These are phyloP conservation scores for Taiozyma onychis DNA, from an alignment of 1,139 yeast species.

Conservation along the genomic window DNA sequence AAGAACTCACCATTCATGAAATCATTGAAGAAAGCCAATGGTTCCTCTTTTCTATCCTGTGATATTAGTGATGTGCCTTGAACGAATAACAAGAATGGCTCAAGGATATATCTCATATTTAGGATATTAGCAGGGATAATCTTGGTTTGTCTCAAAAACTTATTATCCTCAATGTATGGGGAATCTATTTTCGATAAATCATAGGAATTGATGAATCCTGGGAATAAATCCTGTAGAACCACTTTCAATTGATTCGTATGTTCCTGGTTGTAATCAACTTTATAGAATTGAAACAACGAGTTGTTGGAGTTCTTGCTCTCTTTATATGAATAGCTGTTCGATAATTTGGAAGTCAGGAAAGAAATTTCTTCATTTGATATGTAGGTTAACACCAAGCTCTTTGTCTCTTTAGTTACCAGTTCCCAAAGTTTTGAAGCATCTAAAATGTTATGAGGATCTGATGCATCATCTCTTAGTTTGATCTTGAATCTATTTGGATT, in stretches of 20 bases:
- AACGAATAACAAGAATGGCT: constrained; percentile 45
- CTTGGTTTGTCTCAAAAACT: constrained; percentile 53
- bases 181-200: constrained; percentile 30
- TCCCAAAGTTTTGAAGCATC: constrained; percentile 55
- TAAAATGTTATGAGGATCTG: constrained; percentile 21
- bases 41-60: constrained; percentile 27
- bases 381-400: constrained; percentile 51
- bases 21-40: constrained; percentile 47
- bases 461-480: not conserved
- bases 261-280: constrained; percentile 34
- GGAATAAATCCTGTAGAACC: constrained; percentile 53
- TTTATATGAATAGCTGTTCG: constrained; percentile 1
- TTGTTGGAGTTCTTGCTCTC: constrained; percentile 10
- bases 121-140: constrained; percentile 72
- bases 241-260: constrained; percentile 40
- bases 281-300: constrained; percentile 45
- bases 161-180: constrained; percentile 56
- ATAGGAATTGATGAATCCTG: constrained; percentile 46
- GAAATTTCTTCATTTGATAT: constrained; percentile 32
- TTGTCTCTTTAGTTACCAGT: constrained; percentile 51
- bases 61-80: constrained; percentile 42
- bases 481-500: constrained; percentile 16
- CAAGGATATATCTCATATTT: constrained; percentile 67
- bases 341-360: constrained; percentile 7
- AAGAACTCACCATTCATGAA: constrained; percentile 60